A percentile compares a stretch with the other conserved stretches of the same genome.
Evolutionary conservation across 1,284 basidiomycete genomes (phyloP).

Genomic region (Psilocybe mexicana): DNA sequence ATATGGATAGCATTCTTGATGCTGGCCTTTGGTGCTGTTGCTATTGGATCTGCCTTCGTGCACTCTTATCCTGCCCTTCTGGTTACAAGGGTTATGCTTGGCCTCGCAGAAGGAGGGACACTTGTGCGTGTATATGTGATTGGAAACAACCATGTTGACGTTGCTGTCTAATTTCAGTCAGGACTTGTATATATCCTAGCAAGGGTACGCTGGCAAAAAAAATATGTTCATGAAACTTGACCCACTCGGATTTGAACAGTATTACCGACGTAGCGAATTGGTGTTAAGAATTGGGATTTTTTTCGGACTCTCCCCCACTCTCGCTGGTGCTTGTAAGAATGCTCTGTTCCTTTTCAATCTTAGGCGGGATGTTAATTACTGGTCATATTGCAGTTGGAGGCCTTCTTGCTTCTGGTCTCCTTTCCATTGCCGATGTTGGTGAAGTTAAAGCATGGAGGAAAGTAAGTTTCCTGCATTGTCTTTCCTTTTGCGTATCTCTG

Average conservation of each 20-base stretch:
- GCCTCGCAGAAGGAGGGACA: slow-evolving; percentile 50
- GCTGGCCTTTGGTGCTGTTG: slow-evolving; percentile 38
- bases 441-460: slow-evolving; percentile 39
- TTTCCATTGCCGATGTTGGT: slow-evolving; percentile 35
- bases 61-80: slow-evolving; percentile 41
- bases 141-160: not conserved
- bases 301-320: slow-evolving; percentile 41
- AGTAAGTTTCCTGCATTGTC: slow-evolving; percentile 11
- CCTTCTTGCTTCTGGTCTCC: slow-evolving; percentile 40
- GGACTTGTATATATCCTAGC: slow-evolving; percentile 43
- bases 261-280: slow-evolving; percentile 44
- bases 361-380: not conserved
- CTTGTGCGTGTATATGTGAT: slow-evolving; percentile 31
- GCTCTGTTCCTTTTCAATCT: not conserved
- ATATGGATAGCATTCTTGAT: slow-evolving; percentile 41
- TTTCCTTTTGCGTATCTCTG: not conserved
- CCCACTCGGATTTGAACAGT: slow-evolving; percentile 25
- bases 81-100: slow-evolving; percentile 47
- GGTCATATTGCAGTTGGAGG: slow-evolving; percentile 34
- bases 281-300: slow-evolving; percentile 46
- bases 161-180: slow-evolving; percentile 25
- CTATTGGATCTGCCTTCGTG: slow-evolving; percentile 47
- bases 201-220: slow-evolving; percentile 29
- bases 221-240: not conserved
- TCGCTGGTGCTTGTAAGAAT: slow-evolving; percentile 45